Evolutionary conservation across 1,284 basidiomycete genomes (phyloP), one percentile per base, ranked within the genome.

Genomic region (Sanguinoderma infundibulare): DNA sequence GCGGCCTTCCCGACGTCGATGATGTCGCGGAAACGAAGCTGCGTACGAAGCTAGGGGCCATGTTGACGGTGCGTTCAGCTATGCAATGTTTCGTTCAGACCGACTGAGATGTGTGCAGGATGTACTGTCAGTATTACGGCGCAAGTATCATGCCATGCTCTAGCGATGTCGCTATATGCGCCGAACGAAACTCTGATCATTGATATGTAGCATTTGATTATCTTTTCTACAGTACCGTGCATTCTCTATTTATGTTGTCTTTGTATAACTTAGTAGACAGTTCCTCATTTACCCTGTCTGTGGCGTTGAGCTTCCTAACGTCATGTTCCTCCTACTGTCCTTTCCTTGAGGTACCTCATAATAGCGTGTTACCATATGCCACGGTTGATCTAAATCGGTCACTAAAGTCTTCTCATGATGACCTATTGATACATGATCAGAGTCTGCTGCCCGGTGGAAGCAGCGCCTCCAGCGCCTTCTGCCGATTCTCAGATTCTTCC

Each of bases 401-500:
- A n/a, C n/a, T n/a, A n/a, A 24, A 44, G 12, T 14, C 14, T 26
- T 8, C 15, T 26, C 5, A 24, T 26, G 39, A 7, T 26, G 8
- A 34, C 7, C 34, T 12, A 26, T 20, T 6, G 32, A 35, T 10
- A 26, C 51, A 59, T 12, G 40, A 52, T 51, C 20, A 51, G 22
- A 51, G 49, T 6, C 20, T 51, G 32, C 49, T 51, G 32, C 20
- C 28, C n/a, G 10, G 12, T n/a, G 30, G 30, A 12, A 69, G 57
- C 17, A 72, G 58, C 8, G 59, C 56, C 44, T 70, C 65, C 15
- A 72, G 56, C 4, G 63, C 62, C 20, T 66, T 60, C 17, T 56
- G 47, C 0, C 92, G 95, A 2, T 74, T 77, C 9, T 85, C 83
- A 70, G 90, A 92, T 67, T 89, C 87, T 40, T 92, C 89, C 74